Conservation (phyloP, 2,329 filamentous ascomycete genomes). For the Eutypa lata region DNA sequence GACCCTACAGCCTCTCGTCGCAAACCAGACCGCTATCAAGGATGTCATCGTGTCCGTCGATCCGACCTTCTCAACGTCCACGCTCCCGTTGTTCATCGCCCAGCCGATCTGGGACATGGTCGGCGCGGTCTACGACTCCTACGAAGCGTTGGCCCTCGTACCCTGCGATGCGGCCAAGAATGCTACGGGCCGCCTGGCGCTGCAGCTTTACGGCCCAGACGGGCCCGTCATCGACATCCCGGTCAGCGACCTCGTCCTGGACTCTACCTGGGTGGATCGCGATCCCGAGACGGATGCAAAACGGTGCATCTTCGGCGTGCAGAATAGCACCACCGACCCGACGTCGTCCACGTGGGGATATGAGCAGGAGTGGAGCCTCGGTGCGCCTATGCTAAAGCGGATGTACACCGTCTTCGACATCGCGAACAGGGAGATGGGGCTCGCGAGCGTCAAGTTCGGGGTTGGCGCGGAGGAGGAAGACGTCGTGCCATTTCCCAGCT, state of each 20-base stretch:
- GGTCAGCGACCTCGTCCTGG: slow-evolving; percentile 27
- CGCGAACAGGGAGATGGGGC: slow-evolving; percentile 27
- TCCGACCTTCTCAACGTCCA: slow-evolving; percentile 4
- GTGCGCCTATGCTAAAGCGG: slow-evolving; percentile 25
- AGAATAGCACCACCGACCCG: slow-evolving; percentile 14
- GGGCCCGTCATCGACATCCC: slow-evolving; percentile 25
- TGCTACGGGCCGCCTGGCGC: slow-evolving; percentile 16
- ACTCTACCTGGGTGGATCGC: slow-evolving; percentile 2
- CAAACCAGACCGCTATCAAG: slow-evolving; percentile 6
- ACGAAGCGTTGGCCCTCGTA: slow-evolving; percentile 12
- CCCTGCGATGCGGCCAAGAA: slow-evolving; percentile 21
- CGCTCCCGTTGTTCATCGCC: slow-evolving; percentile 19
- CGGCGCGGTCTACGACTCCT: slow-evolving; percentile 20
- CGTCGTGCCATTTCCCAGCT: slow-evolving; percentile 24
- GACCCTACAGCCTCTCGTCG: slow-evolving; percentile 1
- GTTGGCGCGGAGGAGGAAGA: slow-evolving; percentile 9
- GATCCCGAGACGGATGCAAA: not conserved
- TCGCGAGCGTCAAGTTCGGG: slow-evolving; percentile 25
- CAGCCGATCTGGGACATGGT: slow-evolving; percentile 23
- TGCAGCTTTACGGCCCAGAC: slow-evolving; percentile 22
- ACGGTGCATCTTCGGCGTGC: slow-evolving; percentile 29
- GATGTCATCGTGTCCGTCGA: slow-evolving; percentile 5
- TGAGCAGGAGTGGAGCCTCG: slow-evolving; percentile 9
- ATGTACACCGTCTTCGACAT: slow-evolving; percentile 32
- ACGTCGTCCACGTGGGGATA: slow-evolving; percentile 11